Base-by-base conservation (phyloP, 768 basidiomycete genomes). In the Russula earlei region DNA sequence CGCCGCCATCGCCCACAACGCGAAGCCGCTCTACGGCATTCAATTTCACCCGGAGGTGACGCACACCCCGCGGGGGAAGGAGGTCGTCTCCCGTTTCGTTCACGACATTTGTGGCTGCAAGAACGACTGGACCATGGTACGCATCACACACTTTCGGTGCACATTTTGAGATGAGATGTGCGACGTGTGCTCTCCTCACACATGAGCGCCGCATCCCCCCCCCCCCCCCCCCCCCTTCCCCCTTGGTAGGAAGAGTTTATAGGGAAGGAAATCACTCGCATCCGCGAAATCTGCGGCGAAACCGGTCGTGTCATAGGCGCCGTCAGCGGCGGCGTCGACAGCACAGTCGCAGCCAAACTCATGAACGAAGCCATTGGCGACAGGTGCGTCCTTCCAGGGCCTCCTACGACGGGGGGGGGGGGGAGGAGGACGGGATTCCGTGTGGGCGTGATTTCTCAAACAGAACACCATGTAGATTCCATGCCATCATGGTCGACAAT, bases 281-380 rank as follows among this genome's bases (percentile, higher is more conserved):
- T 99, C 64, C 83, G 87, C 50, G 85, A 95, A 38, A 93, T 98
- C 37, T 97, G 94, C 66, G 96, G 96, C 0, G 81, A 84, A 2
- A 91, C 82, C 64, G 95, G 94, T 33, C 92, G 93, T 50, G 96
- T 99, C 49, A 97, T 99, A 54, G 96, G 96, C 50, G 96, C 96
- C 14, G 95, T 98, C 48, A 90, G 87, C 59, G 96, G 96, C 25
- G 96, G 96, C 47, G 96, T 99, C 46, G 96, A 98, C 68, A 95
- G 92, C 62, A 93, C 93, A 0, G 96, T 99, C 15, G 96, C 96
- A 4, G 96, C 96, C 41, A 98, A 97, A 71, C 78, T 99, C 58
- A 99, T 99, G 96, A 94, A 98, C 63, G 94, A 97, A 74, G 96
- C 96, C 25, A 98, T 99, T 64, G 96, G 96, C 27, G 92, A 97